A percentile compares a stretch with the other conserved stretches of the same genome.
phyloP scores from a whole-genome alignment of 176 grass and related monocot genomes.

The Oryza meyeriana region DNA sequence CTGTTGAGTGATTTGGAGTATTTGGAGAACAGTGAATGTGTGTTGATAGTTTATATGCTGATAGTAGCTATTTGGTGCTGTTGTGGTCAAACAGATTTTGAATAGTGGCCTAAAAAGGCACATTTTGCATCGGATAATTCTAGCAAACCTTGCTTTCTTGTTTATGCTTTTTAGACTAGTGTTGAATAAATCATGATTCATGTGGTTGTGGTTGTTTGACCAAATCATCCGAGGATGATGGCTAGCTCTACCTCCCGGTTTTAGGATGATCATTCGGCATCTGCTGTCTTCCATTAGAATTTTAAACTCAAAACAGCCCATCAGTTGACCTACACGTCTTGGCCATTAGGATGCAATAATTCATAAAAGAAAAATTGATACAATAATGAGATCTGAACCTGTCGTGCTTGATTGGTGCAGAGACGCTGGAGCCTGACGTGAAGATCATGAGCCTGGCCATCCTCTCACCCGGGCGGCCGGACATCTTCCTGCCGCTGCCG shows the following conservation, averaged over 20 bases:
- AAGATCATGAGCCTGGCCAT: constrained; percentile 91
- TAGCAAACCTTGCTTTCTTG: neutral
- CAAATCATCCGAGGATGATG: neutral
- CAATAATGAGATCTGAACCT: neutral
- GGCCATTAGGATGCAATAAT: neutral
- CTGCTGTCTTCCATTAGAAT: neutral
- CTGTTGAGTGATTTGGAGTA: neutral
- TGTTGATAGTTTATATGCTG: neutral
- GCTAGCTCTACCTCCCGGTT: neutral
- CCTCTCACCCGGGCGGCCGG: constrained; percentile 59
- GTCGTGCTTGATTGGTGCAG: neutral
- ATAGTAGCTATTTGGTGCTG: neutral
- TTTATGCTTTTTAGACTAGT: neutral
- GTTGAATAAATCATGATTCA: neutral
- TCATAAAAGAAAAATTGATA: neutral
- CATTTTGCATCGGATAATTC: neutral
- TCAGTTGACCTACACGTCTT: neutral
- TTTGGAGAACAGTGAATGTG: neutral
- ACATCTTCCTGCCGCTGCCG: constrained; percentile 75
- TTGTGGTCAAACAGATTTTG: neutral
- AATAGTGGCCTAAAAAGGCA: neutral
- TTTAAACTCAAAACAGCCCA: neutral
- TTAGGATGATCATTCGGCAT: neutral
- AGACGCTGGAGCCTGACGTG: constrained; percentile 81
- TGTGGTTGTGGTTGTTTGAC: neutral